These are phyloP conservation scores for Fomitopsis palustris DNA, from an alignment of 1,284 basidiomycete species.

Conservation along the genomic window DNA sequence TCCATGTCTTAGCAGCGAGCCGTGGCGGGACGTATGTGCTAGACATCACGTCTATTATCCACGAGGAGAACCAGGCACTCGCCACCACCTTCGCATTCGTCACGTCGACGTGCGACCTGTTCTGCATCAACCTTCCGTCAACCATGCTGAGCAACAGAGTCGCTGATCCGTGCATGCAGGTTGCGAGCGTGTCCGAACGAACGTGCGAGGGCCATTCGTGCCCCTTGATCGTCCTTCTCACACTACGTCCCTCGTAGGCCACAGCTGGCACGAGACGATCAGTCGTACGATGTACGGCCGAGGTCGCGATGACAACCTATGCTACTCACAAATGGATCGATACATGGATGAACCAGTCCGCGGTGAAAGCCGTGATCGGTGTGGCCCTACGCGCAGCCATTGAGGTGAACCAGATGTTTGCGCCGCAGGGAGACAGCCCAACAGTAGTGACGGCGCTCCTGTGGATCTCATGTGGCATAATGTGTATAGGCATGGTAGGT, in stretches of 20 bases:
- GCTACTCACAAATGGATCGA: constrained; percentile 85
- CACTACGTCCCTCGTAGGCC: constrained; percentile 14
- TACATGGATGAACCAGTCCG: constrained; percentile 71
- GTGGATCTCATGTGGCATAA: too few species aligned
- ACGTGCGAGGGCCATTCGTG: constrained; percentile 72
- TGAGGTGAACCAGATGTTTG: too few species aligned
- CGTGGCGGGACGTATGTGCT: constrained; percentile 84
- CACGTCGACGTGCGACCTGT: constrained; percentile 31
- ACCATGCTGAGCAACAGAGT: constrained; percentile 82
- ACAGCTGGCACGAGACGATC: background rate
- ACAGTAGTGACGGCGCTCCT: too few species aligned
- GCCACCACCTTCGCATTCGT: constrained; percentile 37
- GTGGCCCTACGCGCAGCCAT: too few species aligned
- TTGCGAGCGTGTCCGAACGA: constrained; percentile 77
- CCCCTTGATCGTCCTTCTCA: constrained; percentile 29
- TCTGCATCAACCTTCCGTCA: constrained; percentile 75
- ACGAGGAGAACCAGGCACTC: constrained; percentile 67
- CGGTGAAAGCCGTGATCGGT: too few species aligned
- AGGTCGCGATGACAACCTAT: constrained; percentile 64
- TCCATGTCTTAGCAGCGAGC: constrained; percentile 75
- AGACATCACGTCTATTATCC: constrained; percentile 74
- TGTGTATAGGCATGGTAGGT: too few species aligned
- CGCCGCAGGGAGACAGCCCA: too few species aligned
- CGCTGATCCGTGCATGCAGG: constrained; percentile 75
- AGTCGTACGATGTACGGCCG: constrained; percentile 73